Evolutionary conservation across 495 filamentous ascomycete genomes (phyloP).

Genomic region (Aspergillus bertholletiae): DNA sequence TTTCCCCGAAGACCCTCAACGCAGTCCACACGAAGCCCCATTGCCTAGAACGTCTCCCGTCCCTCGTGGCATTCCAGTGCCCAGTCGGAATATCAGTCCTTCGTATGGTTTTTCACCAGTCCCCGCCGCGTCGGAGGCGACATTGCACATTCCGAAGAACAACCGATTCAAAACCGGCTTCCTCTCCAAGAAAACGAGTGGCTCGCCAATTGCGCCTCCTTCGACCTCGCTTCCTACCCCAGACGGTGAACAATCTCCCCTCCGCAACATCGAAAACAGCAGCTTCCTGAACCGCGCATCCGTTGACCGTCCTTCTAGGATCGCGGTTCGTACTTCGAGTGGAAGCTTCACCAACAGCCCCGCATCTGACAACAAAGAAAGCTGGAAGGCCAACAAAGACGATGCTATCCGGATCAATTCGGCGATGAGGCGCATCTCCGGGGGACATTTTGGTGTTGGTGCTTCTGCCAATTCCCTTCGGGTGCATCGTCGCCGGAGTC

Average conservation of each 20-base stretch:
- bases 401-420: conserved; percentile 59
- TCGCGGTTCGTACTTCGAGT: conserved; percentile 44
- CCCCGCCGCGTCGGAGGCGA: conserved; percentile 27
- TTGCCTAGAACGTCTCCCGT: conserved; percentile 44
- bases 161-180: conserved; percentile 90
- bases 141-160: conserved; percentile 48
- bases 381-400: conserved; percentile 49
- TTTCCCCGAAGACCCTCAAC: conserved; percentile 51
- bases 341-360: conserved; percentile 44
- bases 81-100: conserved; percentile 37
- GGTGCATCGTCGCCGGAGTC: conserved; percentile 60
- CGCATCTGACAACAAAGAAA: conserved; percentile 35
- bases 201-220: conserved; percentile 61
- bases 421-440: conserved; percentile 58
- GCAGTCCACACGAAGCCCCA: conserved; percentile 44
- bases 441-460: conserved; percentile 25
- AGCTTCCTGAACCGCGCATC: conserved; percentile 55
- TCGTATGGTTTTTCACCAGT: conserved; percentile 27
- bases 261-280: conserved; percentile 61
- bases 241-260: conserved; percentile 61
- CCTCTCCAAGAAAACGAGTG: conserved; percentile 67
- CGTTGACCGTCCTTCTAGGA: conserved; percentile 45
- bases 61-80: conserved; percentile 39
- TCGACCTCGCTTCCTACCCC: conserved; percentile 56
- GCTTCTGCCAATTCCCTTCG: conserved; percentile 36